Conservation (phyloP, 352 stramenopile genomes). For the Pythium plurisporium region DNA sequence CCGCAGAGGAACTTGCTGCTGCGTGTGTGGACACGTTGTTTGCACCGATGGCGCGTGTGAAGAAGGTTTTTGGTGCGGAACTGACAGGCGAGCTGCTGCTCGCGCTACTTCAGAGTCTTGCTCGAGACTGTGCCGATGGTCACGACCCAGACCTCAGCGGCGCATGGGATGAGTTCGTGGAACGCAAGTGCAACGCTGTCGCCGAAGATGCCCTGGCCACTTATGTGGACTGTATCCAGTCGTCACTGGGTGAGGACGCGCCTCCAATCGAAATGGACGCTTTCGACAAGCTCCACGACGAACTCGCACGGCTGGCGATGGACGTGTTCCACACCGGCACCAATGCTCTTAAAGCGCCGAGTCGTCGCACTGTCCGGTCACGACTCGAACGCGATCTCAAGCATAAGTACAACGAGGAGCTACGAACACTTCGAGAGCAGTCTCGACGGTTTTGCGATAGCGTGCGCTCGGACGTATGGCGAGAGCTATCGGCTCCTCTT, state of each 20-base stretch:
- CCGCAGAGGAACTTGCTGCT: neutral
- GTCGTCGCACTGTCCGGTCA: constrained; percentile 38
- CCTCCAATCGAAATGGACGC: constrained; percentile 59
- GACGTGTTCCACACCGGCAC: constrained; percentile 53
- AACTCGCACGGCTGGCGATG: constrained; percentile 65
- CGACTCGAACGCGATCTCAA: constrained; percentile 51
- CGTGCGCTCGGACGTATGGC: constrained; percentile 39
- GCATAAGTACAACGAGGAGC: constrained; percentile 34
- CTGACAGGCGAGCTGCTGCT: constrained; percentile 55
- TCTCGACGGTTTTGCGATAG: constrained; percentile 51
- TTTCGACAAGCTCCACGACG: constrained; percentile 64
- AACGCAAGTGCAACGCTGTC: constrained; percentile 41
- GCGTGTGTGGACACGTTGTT: constrained; percentile 23
- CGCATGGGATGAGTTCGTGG: constrained; percentile 67
- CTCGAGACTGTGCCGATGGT: constrained; percentile 23
- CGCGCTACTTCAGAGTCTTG: constrained; percentile 32
- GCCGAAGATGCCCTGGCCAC: constrained; percentile 61
- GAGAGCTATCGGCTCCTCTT: constrained; percentile 22
- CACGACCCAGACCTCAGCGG: constrained; percentile 46
- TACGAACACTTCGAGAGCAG: constrained; percentile 32
- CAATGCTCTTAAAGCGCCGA: constrained; percentile 33
- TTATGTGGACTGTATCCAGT: constrained; percentile 73
- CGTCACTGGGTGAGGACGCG: constrained; percentile 36
- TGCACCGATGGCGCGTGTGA: constrained; percentile 32
- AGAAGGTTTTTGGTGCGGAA: constrained; percentile 61